A percentile compares a stretch with the other conserved stretches of the same genome.
Evolutionary conservation across 352 stramenopile genomes (phyloP).

Genomic region (Phytophthora melonis): DNA sequence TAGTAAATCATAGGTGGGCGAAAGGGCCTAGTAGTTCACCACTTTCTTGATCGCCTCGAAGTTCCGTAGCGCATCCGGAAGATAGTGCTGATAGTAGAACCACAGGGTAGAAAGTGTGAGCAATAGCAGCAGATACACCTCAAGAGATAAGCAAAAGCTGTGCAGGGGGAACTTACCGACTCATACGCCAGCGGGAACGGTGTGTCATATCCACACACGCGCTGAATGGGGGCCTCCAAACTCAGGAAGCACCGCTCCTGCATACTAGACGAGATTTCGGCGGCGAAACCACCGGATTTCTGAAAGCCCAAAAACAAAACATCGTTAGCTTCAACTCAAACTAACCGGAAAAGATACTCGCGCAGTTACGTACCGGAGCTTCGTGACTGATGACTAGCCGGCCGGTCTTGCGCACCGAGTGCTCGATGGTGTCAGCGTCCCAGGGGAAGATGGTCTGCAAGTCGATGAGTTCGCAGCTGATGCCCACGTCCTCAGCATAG

Average conservation of each 20-base stretch:
- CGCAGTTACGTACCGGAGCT: slow-evolving; percentile 83
- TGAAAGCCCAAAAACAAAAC: slow-evolving; percentile 16
- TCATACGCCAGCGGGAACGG: slow-evolving; percentile 98
- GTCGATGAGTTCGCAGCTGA: slow-evolving; percentile 98
- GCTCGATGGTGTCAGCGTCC: slow-evolving; percentile 95
- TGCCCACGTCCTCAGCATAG: slow-evolving; percentile 92
- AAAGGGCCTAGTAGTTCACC: slow-evolving; percentile 80
- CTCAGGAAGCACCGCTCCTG: slow-evolving; percentile 96
- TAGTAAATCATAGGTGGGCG: slow-evolving; percentile 11
- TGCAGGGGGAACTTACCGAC: slow-evolving; percentile 61
- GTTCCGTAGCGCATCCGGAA: slow-evolving; percentile 95
- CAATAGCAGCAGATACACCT: too few relatives aligned
- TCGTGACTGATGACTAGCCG: slow-evolving; percentile 97
- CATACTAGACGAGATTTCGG: slow-evolving; percentile 95
- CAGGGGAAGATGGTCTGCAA: slow-evolving; percentile 98
- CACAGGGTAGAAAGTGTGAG: slow-evolving; percentile 2
- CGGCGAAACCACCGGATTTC: slow-evolving; percentile 95
- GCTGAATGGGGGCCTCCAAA: slow-evolving; percentile 96
- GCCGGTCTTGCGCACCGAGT: slow-evolving; percentile 98
- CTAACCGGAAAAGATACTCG: not conserved
- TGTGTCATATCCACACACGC: slow-evolving; percentile 96
- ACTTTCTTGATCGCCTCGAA: slow-evolving; percentile 95
- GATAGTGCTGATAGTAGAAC: slow-evolving; percentile 75
- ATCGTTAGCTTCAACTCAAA: slow-evolving; percentile 15
- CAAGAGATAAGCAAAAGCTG: too few relatives aligned